Conservation (phyloP, 2,329 filamentous ascomycete genomes). For the Monilinia vaccinii-corymbosi region DNA sequence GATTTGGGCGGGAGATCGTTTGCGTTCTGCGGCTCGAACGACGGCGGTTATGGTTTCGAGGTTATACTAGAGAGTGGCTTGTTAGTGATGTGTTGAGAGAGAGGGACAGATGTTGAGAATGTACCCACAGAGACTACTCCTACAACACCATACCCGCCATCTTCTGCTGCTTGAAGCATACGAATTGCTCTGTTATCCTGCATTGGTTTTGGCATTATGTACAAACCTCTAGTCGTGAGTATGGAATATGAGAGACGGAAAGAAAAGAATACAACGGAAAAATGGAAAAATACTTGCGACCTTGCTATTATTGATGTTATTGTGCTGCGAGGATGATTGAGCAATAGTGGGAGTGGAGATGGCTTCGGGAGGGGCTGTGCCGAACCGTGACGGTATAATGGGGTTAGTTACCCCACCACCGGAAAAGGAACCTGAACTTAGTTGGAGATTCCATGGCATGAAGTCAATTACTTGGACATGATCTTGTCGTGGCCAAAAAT, state of each 20-base stretch:
- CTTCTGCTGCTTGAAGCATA: slow-evolving; percentile 35
- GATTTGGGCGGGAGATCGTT: slow-evolving; percentile 56
- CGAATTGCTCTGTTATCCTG: slow-evolving; percentile 7
- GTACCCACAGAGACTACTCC: slow-evolving; percentile 37
- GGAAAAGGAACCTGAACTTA: background rate
- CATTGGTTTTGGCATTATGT: background rate
- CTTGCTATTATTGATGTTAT: background rate
- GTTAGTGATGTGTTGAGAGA: background rate
- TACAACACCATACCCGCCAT: slow-evolving; percentile 45
- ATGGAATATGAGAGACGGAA: background rate
- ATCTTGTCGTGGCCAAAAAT: background rate
- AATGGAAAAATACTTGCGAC: background rate
- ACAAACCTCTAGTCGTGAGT: background rate
- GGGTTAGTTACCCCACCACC: background rate
- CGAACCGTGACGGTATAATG: background rate
- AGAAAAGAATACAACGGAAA: background rate
- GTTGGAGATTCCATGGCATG: background rate
- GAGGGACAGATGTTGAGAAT: background rate
- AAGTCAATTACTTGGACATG: background rate
- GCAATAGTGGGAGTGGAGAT: background rate
- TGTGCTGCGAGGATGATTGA: background rate
- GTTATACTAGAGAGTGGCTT: slow-evolving; percentile 42
- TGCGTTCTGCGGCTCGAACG: slow-evolving; percentile 58
- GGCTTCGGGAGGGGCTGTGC: background rate
- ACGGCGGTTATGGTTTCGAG: slow-evolving; percentile 61